Base-by-base conservation (phyloP, 1,139 yeast species). In the Diutina sp. region DNA sequence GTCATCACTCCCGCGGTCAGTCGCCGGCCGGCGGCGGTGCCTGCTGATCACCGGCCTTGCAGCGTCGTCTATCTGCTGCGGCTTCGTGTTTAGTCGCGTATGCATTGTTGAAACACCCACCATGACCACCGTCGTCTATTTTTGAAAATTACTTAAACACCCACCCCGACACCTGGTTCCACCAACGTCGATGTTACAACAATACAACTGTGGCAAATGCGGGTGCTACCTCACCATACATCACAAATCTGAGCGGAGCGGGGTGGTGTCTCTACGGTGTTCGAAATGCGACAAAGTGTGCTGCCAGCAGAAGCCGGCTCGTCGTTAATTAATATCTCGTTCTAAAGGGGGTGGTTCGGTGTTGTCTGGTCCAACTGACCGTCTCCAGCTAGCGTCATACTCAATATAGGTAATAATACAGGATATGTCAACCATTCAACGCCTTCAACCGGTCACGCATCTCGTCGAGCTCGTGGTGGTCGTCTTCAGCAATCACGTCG, bases 391-490 rank as follows among this genome's bases (percentile, higher is more conserved):
- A 44, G 46, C 46, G 46, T 44, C 18, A 44, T 44, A 35, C 41
- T 11, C 6, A 12, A 35, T 35, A 12, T 35, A 35, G n/a, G 41
- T 8, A 35, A 11, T 35, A 35, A n/a, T 35, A 35, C 41, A 35
- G 6, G 41, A n/a, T 4, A 16, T 4, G 5, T 44, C 46, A 47
- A 9, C 53, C 53, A 16, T 50, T 50, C 25, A 93, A 72, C 0
- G 97, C 98, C 65, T 78, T 84, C 57, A 93, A 76, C 58, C 98
- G 74, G 66, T 91, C 93, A 61, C 96, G 79, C 97, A 93, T 93
- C 64, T 85, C 91, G 63, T 83, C 84, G 59, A 93, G 73, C 60
- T 82, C 87, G 61, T 88, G 95, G 57, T 84, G 90, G 52, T 83
- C 89, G 48, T 79, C 86, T 25, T 74, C 66, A 11, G 58, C 63